phyloP scores from a whole-genome alignment of 352 stramenopile species.

The Globisporangium irregulare region DNA sequence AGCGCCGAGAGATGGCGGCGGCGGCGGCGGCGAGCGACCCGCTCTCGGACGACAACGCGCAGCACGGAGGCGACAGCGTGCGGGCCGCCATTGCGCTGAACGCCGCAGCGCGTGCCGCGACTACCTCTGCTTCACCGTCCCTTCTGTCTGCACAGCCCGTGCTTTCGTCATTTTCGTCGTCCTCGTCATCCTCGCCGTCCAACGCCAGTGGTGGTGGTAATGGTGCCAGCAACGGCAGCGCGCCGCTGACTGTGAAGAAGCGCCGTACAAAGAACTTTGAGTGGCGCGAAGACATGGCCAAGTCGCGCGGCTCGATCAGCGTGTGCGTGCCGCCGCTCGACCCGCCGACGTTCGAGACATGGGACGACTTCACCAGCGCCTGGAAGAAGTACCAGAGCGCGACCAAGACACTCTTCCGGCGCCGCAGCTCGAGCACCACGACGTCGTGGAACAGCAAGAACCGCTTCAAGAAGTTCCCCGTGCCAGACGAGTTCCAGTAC shows the following conservation, averaged over 20 bases:
- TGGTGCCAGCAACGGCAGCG: background rate
- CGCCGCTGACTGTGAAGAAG: conserved; percentile 59
- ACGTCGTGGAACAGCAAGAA: conserved; percentile 76
- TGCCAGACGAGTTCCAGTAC: conserved; percentile 74
- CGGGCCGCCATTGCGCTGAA: background rate
- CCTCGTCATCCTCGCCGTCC: background rate
- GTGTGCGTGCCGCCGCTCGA: conserved; percentile 48
- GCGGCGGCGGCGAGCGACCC: background rate
- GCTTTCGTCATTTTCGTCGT: background rate
- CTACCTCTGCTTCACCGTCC: background rate
- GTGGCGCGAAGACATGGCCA: conserved; percentile 66
- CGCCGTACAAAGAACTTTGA: conserved; percentile 82
- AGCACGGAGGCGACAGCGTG: background rate
- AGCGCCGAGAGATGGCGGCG: conserved; percentile 6
- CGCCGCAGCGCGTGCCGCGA: no score
- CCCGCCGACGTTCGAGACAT: conserved; percentile 53
- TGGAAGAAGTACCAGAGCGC: conserved; percentile 66
- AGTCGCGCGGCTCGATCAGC: conserved; percentile 38
- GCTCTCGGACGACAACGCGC: conserved; percentile 5
- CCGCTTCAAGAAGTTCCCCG: conserved; percentile 64
- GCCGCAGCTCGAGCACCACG: conserved; percentile 68
- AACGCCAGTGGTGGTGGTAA: background rate
- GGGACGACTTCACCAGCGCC: conserved; percentile 62
- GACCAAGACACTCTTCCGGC: conserved; percentile 76
- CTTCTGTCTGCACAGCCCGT: background rate